A percentile compares a stretch with the other conserved stretches of the same genome.
These are phyloP conservation scores for Aurifilum marmelostoma DNA, from an alignment of 2,329 filamentous ascomycete genomes.

Conservation along the genomic window DNA sequence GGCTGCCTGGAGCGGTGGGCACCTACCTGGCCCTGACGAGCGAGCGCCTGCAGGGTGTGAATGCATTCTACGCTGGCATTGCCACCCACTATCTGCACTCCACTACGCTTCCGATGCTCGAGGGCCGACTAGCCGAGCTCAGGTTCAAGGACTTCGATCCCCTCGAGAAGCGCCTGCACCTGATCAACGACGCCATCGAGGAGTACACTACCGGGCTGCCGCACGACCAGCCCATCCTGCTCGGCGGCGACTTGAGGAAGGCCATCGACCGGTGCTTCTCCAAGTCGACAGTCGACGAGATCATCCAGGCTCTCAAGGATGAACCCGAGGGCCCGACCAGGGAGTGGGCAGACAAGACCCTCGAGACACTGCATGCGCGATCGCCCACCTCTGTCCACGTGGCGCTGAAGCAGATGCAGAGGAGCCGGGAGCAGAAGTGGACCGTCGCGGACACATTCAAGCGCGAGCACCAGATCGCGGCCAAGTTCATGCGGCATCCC, in stretches of 20 bases:
- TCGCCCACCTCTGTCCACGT: constrained; percentile 90
- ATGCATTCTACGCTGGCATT: constrained; percentile 87
- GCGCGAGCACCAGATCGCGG: constrained; percentile 82
- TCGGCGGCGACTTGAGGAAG: constrained; percentile 71
- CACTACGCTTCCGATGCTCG: constrained; percentile 77
- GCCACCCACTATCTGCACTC: constrained; percentile 98
- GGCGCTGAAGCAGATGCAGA: constrained; percentile 78
- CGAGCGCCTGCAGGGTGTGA: constrained; percentile 77
- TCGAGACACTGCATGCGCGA: constrained; percentile 73
- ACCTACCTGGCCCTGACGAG: constrained; percentile 94
- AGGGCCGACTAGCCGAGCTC: constrained; percentile 85
- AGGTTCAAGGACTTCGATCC: constrained; percentile 79
- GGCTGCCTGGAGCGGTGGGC: constrained; percentile 83
- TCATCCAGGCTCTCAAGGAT: constrained; percentile 69
- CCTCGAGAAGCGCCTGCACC: constrained; percentile 63
- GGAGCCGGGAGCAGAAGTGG: constrained; percentile 67
- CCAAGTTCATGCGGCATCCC: constrained; percentile 84
- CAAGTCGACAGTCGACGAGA: constrained; percentile 67
- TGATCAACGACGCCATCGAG: constrained; percentile 86
- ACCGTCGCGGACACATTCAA: constrained; percentile 82
- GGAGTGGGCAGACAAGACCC: constrained; percentile 78
- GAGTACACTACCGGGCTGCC: constrained; percentile 90
- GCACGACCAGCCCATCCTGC: constrained; percentile 66
- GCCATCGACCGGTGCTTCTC: constrained; percentile 86
- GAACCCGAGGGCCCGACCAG: constrained; percentile 55